phyloP scores from a whole-genome alignment of 1,139 yeast species.

The Geotrichum citri-aurantii region DNA sequence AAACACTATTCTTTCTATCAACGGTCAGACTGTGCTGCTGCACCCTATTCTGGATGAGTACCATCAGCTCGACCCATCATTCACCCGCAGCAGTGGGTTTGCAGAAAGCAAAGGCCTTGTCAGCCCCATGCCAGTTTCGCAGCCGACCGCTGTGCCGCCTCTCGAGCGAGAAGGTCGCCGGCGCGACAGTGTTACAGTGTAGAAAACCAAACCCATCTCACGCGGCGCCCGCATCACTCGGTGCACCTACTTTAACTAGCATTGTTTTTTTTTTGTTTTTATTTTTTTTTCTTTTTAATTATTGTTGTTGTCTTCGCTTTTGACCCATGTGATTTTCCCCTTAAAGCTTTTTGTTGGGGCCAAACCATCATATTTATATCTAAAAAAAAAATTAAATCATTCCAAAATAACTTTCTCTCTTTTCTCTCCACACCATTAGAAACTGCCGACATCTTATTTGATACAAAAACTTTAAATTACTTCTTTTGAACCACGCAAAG shows the following conservation, averaged over 20 bases:
- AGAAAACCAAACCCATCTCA: background rate
- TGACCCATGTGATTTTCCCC: background rate
- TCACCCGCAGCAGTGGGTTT: constrained; percentile 66
- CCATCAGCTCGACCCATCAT: constrained; percentile 64
- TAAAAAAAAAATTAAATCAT: background rate
- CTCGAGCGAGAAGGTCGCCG: constrained; percentile 78
- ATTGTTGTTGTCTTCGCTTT: background rate
- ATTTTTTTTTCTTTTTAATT: background rate
- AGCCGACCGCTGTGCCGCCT: constrained; percentile 59
- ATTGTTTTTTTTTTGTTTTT: background rate
- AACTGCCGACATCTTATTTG: background rate
- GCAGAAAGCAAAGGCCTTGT: constrained; percentile 90
- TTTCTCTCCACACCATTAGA: background rate
- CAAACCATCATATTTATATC: background rate
- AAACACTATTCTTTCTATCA: constrained; percentile 77
- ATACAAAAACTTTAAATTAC: no score
- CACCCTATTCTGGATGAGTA: constrained; percentile 91
- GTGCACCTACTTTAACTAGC: background rate
- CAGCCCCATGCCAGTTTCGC: constrained; percentile 60
- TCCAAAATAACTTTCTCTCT: background rate
- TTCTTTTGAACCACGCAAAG: background rate
- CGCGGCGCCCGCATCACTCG: background rate
- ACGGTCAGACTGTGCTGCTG: constrained; percentile 76
- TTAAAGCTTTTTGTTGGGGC: constrained; percentile 2
- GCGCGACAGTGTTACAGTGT: constrained; percentile 17